A percentile compares a stretch with the other conserved stretches of the same genome.
phyloP scores from a whole-genome alignment of 192 early-diverging fungal species.

The Chytriomyces sp. region DNA sequence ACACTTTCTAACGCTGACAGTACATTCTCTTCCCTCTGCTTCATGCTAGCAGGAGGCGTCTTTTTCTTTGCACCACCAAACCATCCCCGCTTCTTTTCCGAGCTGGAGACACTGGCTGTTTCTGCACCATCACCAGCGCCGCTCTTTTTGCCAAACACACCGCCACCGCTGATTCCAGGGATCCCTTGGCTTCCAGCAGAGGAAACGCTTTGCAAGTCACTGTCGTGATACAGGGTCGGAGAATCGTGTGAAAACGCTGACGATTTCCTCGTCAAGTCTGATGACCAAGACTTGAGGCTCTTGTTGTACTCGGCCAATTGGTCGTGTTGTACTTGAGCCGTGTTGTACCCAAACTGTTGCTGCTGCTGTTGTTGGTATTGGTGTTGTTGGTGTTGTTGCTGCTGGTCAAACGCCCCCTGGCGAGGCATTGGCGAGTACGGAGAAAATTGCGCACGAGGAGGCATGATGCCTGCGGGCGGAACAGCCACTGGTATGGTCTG shows the following conservation, averaged over 20 bases:
- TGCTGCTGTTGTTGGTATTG: not conserved
- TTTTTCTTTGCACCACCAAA: not conserved
- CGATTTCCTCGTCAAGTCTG: not conserved
- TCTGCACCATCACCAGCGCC: not conserved
- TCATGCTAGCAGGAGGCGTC: not conserved
- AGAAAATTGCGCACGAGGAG: too few relatives aligned
- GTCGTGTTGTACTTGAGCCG: not conserved
- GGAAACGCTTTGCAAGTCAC: not conserved
- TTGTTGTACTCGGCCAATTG: constrained; percentile 2
- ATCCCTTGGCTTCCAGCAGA: not conserved
- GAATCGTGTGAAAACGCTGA: not conserved
- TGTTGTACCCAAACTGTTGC: not conserved
- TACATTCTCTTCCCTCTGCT: not conserved
- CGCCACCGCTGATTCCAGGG: not conserved
- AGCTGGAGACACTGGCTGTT: not conserved
- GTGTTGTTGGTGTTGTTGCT: not conserved
- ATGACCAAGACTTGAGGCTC: not conserved
- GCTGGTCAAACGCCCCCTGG: not conserved
- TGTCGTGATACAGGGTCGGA: not conserved
- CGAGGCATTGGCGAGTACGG: not conserved
- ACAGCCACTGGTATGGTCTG: too few relatives aligned
- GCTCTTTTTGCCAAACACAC: not conserved
- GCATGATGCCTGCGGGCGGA: too few relatives aligned
- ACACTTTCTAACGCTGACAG: not conserved
- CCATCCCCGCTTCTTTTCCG: not conserved